Base-by-base conservation (phyloP, 768 basidiomycete species). In the Collybia mongolica region DNA sequence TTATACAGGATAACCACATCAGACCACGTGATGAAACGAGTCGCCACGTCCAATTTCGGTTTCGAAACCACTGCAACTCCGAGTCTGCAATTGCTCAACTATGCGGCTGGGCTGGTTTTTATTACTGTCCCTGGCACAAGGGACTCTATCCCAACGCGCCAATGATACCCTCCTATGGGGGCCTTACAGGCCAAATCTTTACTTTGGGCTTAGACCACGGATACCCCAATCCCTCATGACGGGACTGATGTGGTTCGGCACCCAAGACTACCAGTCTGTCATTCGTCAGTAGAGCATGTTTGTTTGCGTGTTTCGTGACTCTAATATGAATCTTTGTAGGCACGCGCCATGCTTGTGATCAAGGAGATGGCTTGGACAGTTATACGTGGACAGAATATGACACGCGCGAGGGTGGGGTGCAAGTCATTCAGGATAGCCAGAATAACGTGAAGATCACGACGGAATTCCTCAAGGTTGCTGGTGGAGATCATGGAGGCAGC, bases 171-270 rank as follows among this genome's bases (percentile, higher is more conserved):
- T 88, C 23, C 65, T 90, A 66, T 94, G 91, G 91, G 92, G 93
- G 1, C 74, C 88, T 0, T 97, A 93, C 68, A 75, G 95, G 37
- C 92, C 95, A 0, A 91, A 93, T 60, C 78, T 97, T n/a, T 98
- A 98, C 71, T 96, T 97, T 68, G 95, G 95, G 17, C 74, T 97
- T 39, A 74, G 91, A 43, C 91, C 95, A 11, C 79, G 87, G 39
- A 70, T 92, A 54, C 93, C 94, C 0, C 83, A 90, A 59, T 92
- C 90, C n/a, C 77, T 98, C 22, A 81, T 94, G 84, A 92, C 90
- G 2, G 95, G 95, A 11, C 79, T 98, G 28, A 81, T 96, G 68
- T 98, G 95, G 95, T 93, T 91, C 64, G 91, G 94, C 24, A 86
- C 90, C 6, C 84, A 91, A 35, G 81, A 96, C 68, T 97, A 83